A percentile compares a stretch with the other conserved stretches of the same genome.
These are phyloP conservation scores for Theileria annulata DNA, from an alignment of 169 alveolate genomes.

Conservation along the genomic window DNA sequence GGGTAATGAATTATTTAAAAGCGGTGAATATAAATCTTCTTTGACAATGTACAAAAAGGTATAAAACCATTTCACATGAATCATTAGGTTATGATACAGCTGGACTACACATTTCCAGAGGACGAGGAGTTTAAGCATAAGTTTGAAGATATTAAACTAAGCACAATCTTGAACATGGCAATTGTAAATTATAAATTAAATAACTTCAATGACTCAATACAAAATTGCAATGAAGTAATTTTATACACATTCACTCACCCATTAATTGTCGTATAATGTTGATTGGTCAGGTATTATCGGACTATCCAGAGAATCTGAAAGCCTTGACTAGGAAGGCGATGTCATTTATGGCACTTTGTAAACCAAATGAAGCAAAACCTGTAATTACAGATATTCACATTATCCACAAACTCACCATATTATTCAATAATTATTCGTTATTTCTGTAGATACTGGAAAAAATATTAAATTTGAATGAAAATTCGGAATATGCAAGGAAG, in stretches of 20 bases:
- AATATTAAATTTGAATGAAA: slow-evolving; percentile 23
- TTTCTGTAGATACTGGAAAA: slow-evolving; percentile 28
- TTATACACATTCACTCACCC: neutral
- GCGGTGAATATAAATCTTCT: slow-evolving; percentile 39
- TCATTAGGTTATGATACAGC: slow-evolving; percentile 51
- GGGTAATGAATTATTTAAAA: slow-evolving; percentile 47
- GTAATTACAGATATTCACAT: slow-evolving; percentile 3
- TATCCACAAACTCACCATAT: neutral
- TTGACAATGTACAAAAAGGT: slow-evolving; percentile 52
- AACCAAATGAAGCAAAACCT: slow-evolving; percentile 32
- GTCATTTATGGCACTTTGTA: slow-evolving; percentile 25
- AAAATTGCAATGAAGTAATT: slow-evolving; percentile 51
- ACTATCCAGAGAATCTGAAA: slow-evolving; percentile 34
- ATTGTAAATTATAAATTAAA: slow-evolving; percentile 35
- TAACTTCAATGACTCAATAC: slow-evolving; percentile 29
- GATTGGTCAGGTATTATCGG: slow-evolving; percentile 22
- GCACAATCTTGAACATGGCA: slow-evolving; percentile 51
- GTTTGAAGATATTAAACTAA: slow-evolving; percentile 39
- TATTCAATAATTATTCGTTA: neutral
- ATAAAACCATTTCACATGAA: neutral
- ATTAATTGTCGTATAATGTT: neutral
- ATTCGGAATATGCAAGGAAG: slow-evolving; percentile 30
- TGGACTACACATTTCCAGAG: slow-evolving; percentile 68
- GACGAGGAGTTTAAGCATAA: slow-evolving; percentile 43
- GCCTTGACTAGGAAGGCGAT: slow-evolving; percentile 56